These are phyloP conservation scores for Cyclotella baltica DNA, from an alignment of 108 stramenopile genomes.

Conservation along the genomic window DNA sequence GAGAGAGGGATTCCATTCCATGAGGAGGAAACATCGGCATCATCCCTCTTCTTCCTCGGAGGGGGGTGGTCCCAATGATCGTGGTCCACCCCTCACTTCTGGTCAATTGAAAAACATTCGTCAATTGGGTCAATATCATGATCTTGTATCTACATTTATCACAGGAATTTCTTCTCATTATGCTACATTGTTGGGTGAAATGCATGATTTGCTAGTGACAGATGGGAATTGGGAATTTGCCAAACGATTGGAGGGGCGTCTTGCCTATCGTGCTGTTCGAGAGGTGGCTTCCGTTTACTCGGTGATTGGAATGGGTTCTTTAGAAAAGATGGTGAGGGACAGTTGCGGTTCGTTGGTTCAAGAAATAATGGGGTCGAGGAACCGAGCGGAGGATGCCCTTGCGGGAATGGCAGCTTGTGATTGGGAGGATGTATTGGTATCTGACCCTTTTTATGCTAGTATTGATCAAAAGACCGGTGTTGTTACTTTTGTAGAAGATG, in stretches of 20 bases:
- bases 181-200: constrained; percentile 41
- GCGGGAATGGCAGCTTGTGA: constrained; percentile 48
- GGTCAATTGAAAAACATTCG: constrained; percentile 10
- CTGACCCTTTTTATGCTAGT: constrained; percentile 35
- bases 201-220: constrained; percentile 20
- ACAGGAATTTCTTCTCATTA: constrained; percentile 41
- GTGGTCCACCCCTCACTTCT: neutral
- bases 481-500: constrained; percentile 70
- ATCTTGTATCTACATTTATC: constrained; percentile 45
- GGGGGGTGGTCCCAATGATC: constrained; percentile 12
- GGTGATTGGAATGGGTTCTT: constrained; percentile 20
- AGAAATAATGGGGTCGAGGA: constrained; percentile 18
- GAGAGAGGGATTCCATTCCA: constrained; percentile 13
- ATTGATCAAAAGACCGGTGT: constrained; percentile 49
- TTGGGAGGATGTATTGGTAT: constrained; percentile 37
- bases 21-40: constrained; percentile 15
- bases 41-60: constrained; percentile 4
- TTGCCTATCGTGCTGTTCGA: constrained; percentile 37
- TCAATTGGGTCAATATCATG: constrained; percentile 44
- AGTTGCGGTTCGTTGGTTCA: constrained; percentile 10
- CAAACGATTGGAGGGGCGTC: constrained; percentile 43
- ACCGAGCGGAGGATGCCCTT: constrained; percentile 32
- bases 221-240: constrained; percentile 53
- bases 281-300: constrained; percentile 46
- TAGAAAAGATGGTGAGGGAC: constrained; percentile 34